Base-by-base conservation (phyloP, 768 basidiomycete genomes). In the Trametes maxima region DNA sequence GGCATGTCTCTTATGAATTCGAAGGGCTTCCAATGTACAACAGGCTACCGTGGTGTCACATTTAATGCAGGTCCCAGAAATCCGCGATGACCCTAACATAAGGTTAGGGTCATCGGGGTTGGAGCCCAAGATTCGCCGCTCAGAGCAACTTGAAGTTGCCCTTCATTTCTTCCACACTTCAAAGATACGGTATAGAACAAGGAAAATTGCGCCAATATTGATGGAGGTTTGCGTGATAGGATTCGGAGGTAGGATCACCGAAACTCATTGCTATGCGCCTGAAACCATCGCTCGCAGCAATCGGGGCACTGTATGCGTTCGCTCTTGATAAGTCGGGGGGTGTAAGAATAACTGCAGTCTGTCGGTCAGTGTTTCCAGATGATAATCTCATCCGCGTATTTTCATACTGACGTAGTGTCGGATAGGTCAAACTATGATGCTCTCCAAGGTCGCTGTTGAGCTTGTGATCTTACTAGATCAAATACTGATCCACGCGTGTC, bases 241-340 rank as follows among this genome's bases (percentile, higher is more conserved):
- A 10, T 63, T 70, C 39, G 69, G 69, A 2, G 69, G 69, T 70
- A 28, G 22, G 66, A 37, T 55, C 16, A 10, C 4, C 37, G 12
- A n/a, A 43, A 19, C 24, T 5, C 13, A 16, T 17, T 13, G 47
- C 35, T 43, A 16, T 10, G 21, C 4, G 13, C 17, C 2, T 17
- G 25, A 16, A 33, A 22, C 11, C 22, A 22, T 16, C 0, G 14
- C 13, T 19, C 12, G 7, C 35, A 75, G 74, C 72, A 11, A 69
- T 75, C 49, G 74, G 74, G 3, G 66, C 73, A 16, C 25, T 74
- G 5, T 75, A 75, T 53, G 69, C 67, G 6, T 73, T 61, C 35
- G 67, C 66, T 3, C 58, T 75, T 1, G 66, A 74, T 36, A 60
- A 62, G 25, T 71, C 69, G 1, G 66, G 65, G 10, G 54, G 63